Evolutionary conservation across 345 rosid species (phyloP).

Genomic region (Atalantia buxifolia): DNA sequence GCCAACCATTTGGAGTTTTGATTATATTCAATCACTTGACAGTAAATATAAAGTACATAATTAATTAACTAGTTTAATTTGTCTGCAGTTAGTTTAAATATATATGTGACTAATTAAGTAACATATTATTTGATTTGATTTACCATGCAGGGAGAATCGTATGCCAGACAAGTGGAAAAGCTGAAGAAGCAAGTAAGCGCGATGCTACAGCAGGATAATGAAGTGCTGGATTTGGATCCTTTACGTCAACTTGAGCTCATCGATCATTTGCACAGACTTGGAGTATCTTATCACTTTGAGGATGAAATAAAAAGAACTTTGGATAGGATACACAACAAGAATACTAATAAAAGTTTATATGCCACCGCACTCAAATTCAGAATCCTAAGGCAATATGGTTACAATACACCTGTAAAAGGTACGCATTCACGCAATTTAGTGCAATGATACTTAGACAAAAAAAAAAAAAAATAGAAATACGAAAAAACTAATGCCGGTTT

Average conservation of each 20-base stretch:
- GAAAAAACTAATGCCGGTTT: no score
- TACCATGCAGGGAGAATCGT: conserved; percentile 10
- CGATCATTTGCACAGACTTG: conserved; percentile 25
- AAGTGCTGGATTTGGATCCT: no score
- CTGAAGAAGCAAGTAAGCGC: conserved; percentile 9
- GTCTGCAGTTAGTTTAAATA: no score
- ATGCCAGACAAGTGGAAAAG: not conserved
- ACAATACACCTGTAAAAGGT: conserved; percentile 23
- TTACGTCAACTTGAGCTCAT: no score
- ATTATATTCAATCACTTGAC: no score
- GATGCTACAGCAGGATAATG: not conserved
- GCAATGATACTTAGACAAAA: not conserved
- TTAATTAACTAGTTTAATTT: no score
- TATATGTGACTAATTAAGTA: no score
- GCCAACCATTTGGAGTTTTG: no score
- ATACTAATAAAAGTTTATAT: conserved; percentile 1
- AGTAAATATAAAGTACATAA: no score
- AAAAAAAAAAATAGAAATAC: no score
- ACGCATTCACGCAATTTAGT: not conserved
- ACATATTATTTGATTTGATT: no score
- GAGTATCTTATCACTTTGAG: conserved; percentile 33
- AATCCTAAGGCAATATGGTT: conserved; percentile 31
- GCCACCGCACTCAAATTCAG: conserved; percentile 29
- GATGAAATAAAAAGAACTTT: conserved; percentile 19
- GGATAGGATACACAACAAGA: not conserved